These are phyloP conservation scores for Suillus paluster DNA, from an alignment of 768 basidiomycete genomes.

Conservation along the genomic window DNA sequence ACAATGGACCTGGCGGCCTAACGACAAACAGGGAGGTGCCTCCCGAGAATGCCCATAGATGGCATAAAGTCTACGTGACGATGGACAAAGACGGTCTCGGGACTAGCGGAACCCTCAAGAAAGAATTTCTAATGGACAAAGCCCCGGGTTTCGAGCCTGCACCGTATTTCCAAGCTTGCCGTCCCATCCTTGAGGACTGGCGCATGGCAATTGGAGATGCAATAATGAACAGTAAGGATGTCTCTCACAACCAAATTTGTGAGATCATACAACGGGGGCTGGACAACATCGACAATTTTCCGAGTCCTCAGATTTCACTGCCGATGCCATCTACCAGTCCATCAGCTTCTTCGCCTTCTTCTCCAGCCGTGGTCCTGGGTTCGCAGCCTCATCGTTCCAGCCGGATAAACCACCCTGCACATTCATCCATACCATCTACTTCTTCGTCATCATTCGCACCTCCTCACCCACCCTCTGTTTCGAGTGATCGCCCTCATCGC, in stretches of 20 bases:
- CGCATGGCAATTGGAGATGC: background rate
- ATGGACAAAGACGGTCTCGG: background rate
- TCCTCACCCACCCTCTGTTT: too few species aligned
- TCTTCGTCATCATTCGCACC: too few species aligned
- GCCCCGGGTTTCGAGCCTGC: background rate
- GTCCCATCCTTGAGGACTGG: background rate
- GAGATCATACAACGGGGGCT: background rate
- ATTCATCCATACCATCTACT: too few species aligned
- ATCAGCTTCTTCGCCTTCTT: too few species aligned
- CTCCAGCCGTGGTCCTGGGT: too few species aligned
- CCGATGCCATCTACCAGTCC: too few species aligned
- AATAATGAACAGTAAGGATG: background rate
- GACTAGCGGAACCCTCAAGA: background rate
- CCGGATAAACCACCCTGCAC: too few species aligned
- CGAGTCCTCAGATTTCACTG: background rate
- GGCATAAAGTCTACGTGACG: background rate
- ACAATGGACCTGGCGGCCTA: background rate
- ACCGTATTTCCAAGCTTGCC: background rate
- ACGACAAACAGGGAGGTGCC: rapidly evolving
- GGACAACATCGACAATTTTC: background rate
- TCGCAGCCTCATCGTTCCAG: too few species aligned
- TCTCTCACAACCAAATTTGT: background rate
- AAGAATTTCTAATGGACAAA: background rate
- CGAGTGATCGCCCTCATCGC: too few species aligned
- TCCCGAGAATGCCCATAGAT: background rate